phyloP scores from a whole-genome alignment of 2,329 filamentous ascomycete genomes.

The Leptographium galeiforme region DNA sequence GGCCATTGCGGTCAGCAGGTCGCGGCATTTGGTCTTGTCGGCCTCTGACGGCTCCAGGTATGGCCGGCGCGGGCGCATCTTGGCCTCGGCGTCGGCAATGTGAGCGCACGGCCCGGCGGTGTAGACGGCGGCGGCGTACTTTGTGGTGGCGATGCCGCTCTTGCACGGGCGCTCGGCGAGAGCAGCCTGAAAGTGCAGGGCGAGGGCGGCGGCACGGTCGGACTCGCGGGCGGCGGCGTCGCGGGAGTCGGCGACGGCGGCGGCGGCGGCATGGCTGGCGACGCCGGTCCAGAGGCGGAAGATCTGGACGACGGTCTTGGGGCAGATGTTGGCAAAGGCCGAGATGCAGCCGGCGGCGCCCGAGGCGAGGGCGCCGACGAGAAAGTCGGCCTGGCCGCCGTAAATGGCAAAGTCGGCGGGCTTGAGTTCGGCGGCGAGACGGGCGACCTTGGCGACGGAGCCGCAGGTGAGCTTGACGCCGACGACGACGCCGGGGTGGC shows the following conservation, averaged over 20 bases:
- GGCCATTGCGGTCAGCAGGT: slow-evolving; percentile 27
- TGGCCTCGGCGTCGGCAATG: slow-evolving; percentile 43
- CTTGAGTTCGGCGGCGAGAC: slow-evolving; percentile 38
- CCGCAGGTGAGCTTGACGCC: slow-evolving; percentile 43
- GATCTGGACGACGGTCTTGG: slow-evolving; percentile 40
- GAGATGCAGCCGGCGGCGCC: slow-evolving; percentile 49
- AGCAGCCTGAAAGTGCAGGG: slow-evolving; percentile 46
- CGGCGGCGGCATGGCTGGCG: neutral
- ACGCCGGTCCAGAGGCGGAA: slow-evolving; percentile 41
- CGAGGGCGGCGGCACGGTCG: slow-evolving; percentile 42
- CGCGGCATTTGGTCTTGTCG: slow-evolving; percentile 27
- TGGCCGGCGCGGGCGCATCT: slow-evolving; percentile 46
- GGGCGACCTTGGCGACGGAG: slow-evolving; percentile 58
- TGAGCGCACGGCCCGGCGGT: slow-evolving; percentile 40
- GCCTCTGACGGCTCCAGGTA: slow-evolving; percentile 36
- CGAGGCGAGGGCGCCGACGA: slow-evolving; percentile 43
- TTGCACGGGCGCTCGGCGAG: slow-evolving; percentile 54
- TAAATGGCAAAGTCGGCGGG: slow-evolving; percentile 50
- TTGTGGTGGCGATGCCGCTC: slow-evolving; percentile 52
- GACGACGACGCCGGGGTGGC: slow-evolving; percentile 11
- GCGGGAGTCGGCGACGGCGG: slow-evolving; percentile 1
- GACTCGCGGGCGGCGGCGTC: slow-evolving; percentile 25
- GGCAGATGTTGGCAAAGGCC: slow-evolving; percentile 49
- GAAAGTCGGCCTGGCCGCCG: slow-evolving; percentile 61
- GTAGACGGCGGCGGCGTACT: slow-evolving; percentile 51